A percentile compares a stretch with the other conserved stretches of the same genome.
phyloP scores from a whole-genome alignment of 1,284 basidiomycete genomes.

The Ceratobasidium sp. region DNA sequence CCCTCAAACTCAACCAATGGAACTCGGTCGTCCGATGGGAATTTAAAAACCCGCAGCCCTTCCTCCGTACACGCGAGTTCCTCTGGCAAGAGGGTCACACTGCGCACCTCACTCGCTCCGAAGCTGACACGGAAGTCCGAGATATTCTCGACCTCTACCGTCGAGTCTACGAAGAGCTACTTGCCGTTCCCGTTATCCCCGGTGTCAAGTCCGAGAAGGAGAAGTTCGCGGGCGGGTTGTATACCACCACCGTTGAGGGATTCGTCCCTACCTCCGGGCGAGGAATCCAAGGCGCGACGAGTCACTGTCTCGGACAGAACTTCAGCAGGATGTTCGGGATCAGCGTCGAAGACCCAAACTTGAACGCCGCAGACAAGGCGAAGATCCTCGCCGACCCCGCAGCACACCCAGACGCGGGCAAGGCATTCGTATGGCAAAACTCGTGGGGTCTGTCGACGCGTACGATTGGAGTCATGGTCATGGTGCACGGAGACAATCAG shows the following conservation, averaged over 20 bases:
- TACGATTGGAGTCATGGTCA: constrained; percentile 98
- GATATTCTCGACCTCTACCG: constrained; percentile 97
- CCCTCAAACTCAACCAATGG: constrained; percentile 98
- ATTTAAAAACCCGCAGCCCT: constrained; percentile 99
- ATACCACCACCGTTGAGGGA: constrained; percentile 98
- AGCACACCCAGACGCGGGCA: constrained; percentile 54
- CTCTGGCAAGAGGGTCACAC: constrained; percentile 99
- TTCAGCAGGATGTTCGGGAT: constrained; percentile 99
- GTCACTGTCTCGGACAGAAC: constrained; percentile 98
- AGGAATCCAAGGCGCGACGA: constrained; percentile 98
- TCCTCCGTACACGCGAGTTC: constrained; percentile 99
- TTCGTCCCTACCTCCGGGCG: constrained; percentile 98
- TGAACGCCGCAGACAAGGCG: constrained; percentile 66
- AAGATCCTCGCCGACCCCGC: constrained; percentile 43
- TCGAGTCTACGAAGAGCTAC: constrained; percentile 95
- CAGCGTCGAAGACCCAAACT: constrained; percentile 91
- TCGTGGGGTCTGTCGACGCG: constrained; percentile 98
- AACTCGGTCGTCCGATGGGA: constrained; percentile 99
- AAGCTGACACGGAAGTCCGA: constrained; percentile 91
- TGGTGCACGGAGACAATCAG: constrained; percentile 99
- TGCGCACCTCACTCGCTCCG: constrained; percentile 86
- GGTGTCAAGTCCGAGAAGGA: constrained; percentile 99
- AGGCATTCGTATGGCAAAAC: constrained; percentile 95
- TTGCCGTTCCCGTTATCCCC: constrained; percentile 96
- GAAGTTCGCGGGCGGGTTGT: constrained; percentile 97